A percentile compares a stretch with the other conserved stretches of the same genome.
phyloP scores from a whole-genome alignment of 257 asterid genomes.

The Solanum neorickii region DNA sequence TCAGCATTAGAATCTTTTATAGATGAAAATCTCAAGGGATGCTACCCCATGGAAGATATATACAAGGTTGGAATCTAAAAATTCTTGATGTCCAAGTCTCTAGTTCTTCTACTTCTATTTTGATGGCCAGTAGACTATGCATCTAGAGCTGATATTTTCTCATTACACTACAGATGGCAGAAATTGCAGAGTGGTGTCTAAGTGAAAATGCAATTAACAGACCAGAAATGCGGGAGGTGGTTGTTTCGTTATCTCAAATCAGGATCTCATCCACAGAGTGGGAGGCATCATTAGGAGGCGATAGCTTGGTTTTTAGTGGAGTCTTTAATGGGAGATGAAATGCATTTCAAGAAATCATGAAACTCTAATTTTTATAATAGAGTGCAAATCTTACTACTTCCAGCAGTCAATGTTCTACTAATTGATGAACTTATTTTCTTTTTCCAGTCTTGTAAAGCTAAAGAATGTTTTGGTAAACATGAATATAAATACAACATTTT shows the following conservation, averaged over 20 bases:
- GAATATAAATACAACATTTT: background rate
- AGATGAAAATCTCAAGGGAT: slow-evolving; percentile 49
- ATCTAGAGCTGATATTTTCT: background rate
- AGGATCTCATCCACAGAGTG: slow-evolving; percentile 63
- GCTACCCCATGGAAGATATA: slow-evolving; percentile 52
- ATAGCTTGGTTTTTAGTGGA: slow-evolving; percentile 71
- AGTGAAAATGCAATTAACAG: slow-evolving; percentile 64
- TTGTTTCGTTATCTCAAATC: slow-evolving; percentile 45
- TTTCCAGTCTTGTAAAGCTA: background rate
- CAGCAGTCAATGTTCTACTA: background rate
- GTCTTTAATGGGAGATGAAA: slow-evolving; percentile 50
- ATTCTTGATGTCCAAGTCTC: background rate
- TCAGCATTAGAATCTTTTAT: slow-evolving; percentile 33
- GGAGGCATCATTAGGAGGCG: slow-evolving; percentile 89
- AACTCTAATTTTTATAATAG: background rate
- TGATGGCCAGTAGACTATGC: background rate
- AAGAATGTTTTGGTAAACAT: background rate
- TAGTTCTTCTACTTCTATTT: background rate
- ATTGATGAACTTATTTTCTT: background rate
- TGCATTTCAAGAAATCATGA: background rate
- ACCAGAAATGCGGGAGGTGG: slow-evolving; percentile 76
- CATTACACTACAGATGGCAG: slow-evolving; percentile 46
- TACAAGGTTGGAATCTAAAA: slow-evolving; percentile 37
- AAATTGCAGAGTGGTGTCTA: slow-evolving; percentile 67
- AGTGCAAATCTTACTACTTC: background rate